Conservation (phyloP, 164 flowering plant species). For the Stephania japonica region DNA sequence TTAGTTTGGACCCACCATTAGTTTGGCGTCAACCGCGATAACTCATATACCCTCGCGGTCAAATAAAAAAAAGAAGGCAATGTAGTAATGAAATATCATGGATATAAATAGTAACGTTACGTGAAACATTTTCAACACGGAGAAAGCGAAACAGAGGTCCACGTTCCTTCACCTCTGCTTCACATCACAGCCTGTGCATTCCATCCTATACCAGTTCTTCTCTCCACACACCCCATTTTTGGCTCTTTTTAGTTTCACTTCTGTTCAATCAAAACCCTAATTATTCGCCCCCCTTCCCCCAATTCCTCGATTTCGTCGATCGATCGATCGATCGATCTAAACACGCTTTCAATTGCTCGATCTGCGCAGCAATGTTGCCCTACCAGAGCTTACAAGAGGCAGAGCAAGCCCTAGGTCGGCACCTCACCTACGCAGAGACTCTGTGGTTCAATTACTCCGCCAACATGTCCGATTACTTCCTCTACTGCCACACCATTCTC, state of each 20-base stretch:
- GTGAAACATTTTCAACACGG: no score
- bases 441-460: conserved; percentile 80
- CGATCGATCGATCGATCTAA: not conserved
- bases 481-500: conserved; percentile 66
- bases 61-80: no score
- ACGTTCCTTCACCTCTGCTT: not conserved
- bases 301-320: not conserved
- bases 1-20: no score
- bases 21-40: no score
- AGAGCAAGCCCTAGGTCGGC: conserved; percentile 45
- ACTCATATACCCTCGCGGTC: no score
- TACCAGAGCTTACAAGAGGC: conserved; percentile 51
- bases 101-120: no score
- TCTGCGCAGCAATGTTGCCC: conserved; percentile 50
- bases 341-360: not conserved
- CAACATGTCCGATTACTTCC: conserved; percentile 50
- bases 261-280: not conserved
- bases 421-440: conserved; percentile 57
- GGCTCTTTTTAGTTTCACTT: not conserved
- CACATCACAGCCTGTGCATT: conserved; percentile 5
- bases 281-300: not conserved
- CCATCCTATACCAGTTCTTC: not conserved
- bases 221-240: not conserved
- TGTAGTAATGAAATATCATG: no score
- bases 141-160: no score